These are phyloP conservation scores for Panellus pusillus DNA, from an alignment of 768 basidiomycete genomes.

Conservation along the genomic window DNA sequence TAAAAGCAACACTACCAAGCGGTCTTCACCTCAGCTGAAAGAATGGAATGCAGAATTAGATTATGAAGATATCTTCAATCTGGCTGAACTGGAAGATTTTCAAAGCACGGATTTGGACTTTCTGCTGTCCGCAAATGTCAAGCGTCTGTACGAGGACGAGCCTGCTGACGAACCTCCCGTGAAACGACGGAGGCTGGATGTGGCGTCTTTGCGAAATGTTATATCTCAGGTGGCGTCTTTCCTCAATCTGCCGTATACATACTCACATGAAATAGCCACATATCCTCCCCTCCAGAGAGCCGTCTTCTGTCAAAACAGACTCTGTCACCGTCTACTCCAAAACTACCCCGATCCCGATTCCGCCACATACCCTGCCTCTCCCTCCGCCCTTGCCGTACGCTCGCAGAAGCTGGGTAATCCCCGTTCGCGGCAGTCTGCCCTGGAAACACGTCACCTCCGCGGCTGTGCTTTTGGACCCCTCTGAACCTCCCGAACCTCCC, in stretches of 20 bases:
- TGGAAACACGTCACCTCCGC: conserved; percentile 48
- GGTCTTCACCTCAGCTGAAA: conserved; percentile 20
- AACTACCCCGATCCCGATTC: conserved; percentile 35
- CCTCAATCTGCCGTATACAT: conserved; percentile 17
- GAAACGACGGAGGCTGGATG: conserved; percentile 37
- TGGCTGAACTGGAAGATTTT: conserved; percentile 47
- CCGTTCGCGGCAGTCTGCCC: conserved; percentile 52
- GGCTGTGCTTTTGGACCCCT: conserved; percentile 31
- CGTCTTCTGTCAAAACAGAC: conserved; percentile 22
- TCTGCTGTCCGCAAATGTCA: conserved; percentile 7
- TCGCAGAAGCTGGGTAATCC: conserved; percentile 58
- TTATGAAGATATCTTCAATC: conserved; percentile 35
- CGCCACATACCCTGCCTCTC: conserved; percentile 32
- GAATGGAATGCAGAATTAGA: conserved; percentile 41
- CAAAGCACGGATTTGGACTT: conserved; percentile 32
- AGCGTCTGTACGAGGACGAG: conserved; percentile 5
- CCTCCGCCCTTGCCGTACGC: conserved; percentile 31
- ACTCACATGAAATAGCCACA: conserved; percentile 33
- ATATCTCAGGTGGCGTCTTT: conserved; percentile 46
- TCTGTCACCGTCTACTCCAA: conserved; percentile 35
- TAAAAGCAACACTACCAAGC: background rate
- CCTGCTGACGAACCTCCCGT: conserved; percentile 13
- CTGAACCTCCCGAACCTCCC: conserved; percentile 23
- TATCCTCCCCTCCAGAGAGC: conserved; percentile 26
- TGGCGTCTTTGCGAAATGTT: conserved; percentile 33